Base-by-base conservation (phyloP, 2,329 filamentous ascomycete genomes). In the Alternaria tenuissima region DNA sequence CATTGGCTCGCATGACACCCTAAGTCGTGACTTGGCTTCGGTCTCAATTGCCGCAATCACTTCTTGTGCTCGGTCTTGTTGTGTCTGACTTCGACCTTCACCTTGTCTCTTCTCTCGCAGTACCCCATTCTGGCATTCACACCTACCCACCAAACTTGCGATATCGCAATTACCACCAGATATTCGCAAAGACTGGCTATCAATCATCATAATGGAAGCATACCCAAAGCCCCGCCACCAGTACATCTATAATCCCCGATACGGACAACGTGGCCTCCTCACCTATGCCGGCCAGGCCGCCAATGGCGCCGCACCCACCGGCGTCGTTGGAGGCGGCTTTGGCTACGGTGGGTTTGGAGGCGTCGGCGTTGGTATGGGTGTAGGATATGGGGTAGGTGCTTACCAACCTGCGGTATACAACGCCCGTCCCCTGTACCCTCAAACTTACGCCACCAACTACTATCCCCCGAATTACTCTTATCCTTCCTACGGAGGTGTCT, bases 221-320 rank as follows among this genome's bases (percentile, higher is more conserved):
- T 69, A 62, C 36, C 74, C 69, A 26, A 72, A 74, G 49, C 72
- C 74, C 20, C 75, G 75, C 55, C 73, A 77, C 28, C 65, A 72
- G 16, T 77, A 76, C 61, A 62, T 71, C 46, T 75, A 74, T 55
- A 68, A 64, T 0, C 73, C 74, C 7, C 71, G 71, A 43, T 69
- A 71, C 36, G 70, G 69, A 48, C 71, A 70, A 39, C 72, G 73
- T 44, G 73, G 73, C 38, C 55, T 71, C 41, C 61, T 74, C 54
- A 67, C 59, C 55, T 71, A 74, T 41, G 69, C 66, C 28, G 68
- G 70, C 46, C 73, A 75, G 51, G 63, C 65, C 12, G 62, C 67
- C 8, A 75, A 75, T 38, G 73, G 73, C 36, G 72, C 73, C 9
- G 59, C 62, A 36, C 67, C 68, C 28, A 53, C 66, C 8, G 72